These are phyloP conservation scores for Pythium phragmiticola DNA, from an alignment of 352 stramenopile species.

Conservation along the genomic window DNA sequence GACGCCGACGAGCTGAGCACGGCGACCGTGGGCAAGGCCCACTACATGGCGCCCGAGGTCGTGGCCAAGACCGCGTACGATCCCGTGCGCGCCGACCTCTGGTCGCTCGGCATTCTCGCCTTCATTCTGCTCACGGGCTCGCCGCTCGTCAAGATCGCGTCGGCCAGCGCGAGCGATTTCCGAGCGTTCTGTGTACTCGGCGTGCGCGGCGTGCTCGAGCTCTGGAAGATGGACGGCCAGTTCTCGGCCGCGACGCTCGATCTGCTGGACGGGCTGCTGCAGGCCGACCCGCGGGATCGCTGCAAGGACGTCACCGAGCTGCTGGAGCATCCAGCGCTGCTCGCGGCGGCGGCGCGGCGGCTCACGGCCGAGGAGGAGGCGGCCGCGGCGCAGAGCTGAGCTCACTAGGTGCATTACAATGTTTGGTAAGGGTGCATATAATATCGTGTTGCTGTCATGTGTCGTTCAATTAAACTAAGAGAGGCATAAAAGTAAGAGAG, in stretches of 20 bases:
- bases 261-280: slow-evolving; percentile 47
- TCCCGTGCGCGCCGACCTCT: slow-evolving; percentile 20
- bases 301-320: slow-evolving; percentile 11
- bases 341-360: slow-evolving; percentile 12
- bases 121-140: slow-evolving; percentile 27
- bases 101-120: slow-evolving; percentile 24
- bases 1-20: slow-evolving; percentile 19
- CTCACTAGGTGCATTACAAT: neutral
- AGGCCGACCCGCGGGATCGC: slow-evolving; percentile 8
- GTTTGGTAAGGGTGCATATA: neutral
- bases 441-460: neutral
- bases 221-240: slow-evolving; percentile 20
- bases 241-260: slow-evolving; percentile 29
- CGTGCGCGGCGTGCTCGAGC: slow-evolving; percentile 13
- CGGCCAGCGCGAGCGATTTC: slow-evolving; percentile 5
- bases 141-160: slow-evolving; percentile 23
- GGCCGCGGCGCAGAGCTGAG: neutral
- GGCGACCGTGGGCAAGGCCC: slow-evolving; percentile 30
- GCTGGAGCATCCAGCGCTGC: slow-evolving; percentile 23
- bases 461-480: too few relatives aligned
- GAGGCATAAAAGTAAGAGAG: too few relatives aligned
- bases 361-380: neutral
- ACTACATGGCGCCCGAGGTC: slow-evolving; percentile 36
- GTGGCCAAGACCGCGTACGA: slow-evolving; percentile 20
- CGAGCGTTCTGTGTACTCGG: slow-evolving; percentile 6